Conservation (phyloP, 208 protist species). For the Leishmania arabica region DNA sequence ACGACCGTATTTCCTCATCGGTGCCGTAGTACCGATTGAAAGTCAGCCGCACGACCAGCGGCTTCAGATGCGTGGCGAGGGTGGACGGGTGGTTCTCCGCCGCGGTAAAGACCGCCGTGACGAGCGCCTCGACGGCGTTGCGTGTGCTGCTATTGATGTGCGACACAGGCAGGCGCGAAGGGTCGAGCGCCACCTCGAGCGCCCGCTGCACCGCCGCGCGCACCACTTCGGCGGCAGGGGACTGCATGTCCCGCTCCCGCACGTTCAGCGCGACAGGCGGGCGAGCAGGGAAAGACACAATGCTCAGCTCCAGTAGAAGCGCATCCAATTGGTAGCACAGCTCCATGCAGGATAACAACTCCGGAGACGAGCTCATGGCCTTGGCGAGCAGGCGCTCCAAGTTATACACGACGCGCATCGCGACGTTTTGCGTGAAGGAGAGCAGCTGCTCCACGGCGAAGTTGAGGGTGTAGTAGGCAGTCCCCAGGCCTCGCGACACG, state of each 20-base stretch:
- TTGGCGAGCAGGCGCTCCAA: slow-evolving; percentile 46
- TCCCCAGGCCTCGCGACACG: slow-evolving; percentile 60
- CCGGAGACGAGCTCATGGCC: slow-evolving; percentile 5
- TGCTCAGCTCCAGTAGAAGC: slow-evolving; percentile 57
- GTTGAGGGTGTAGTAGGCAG: slow-evolving; percentile 75
- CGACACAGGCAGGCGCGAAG: slow-evolving; percentile 49
- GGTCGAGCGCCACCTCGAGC: slow-evolving; percentile 59
- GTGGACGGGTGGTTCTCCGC: slow-evolving; percentile 31
- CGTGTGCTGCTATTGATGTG: slow-evolving; percentile 53
- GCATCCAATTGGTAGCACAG: slow-evolving; percentile 68
- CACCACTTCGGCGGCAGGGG: slow-evolving; percentile 30
- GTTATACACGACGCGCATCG: slow-evolving; percentile 46
- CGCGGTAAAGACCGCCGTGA: slow-evolving; percentile 46
- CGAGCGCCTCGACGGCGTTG: slow-evolving; percentile 71
- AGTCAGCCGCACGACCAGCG: slow-evolving; percentile 69
- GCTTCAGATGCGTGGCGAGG: slow-evolving; percentile 51
- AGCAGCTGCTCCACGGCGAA: slow-evolving; percentile 81
- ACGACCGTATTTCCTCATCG: slow-evolving; percentile 29
- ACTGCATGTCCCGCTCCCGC: slow-evolving; percentile 29
- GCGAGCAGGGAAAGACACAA: slow-evolving; percentile 51
- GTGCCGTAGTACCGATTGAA: slow-evolving; percentile 88
- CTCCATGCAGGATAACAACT: slow-evolving; percentile 51
- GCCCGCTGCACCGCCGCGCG: slow-evolving; percentile 49
- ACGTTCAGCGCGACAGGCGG: slow-evolving; percentile 16
- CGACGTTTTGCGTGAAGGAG: slow-evolving; percentile 65